Evolutionary conservation across 208 protist genomes (phyloP).

Genomic region (Leishmania aethiopica): DNA sequence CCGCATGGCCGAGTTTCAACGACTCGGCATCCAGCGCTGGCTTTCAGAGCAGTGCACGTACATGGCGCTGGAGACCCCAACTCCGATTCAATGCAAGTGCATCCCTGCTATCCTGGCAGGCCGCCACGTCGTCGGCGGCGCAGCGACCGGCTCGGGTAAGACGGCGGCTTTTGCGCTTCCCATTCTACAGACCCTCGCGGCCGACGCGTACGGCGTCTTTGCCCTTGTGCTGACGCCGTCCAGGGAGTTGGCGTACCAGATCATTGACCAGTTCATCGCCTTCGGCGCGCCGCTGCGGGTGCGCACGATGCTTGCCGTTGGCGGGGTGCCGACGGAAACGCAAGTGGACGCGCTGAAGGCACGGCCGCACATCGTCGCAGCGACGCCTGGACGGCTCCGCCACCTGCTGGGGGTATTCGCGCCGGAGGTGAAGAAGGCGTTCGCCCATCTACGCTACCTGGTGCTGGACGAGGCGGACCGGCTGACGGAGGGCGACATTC

Average conservation of each 20-base stretch:
- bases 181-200: conserved; percentile 94
- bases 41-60: conserved; percentile 76
- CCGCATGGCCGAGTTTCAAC: conserved; percentile 65
- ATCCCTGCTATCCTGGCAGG: conserved; percentile 85
- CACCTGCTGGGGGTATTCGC: conserved; percentile 61
- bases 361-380: conserved; percentile 84
- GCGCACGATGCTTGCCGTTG: conserved; percentile 72
- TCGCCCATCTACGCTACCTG: conserved; percentile 75
- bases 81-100: conserved; percentile 74
- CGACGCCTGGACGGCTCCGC: conserved; percentile 76
- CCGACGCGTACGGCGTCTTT: conserved; percentile 97
- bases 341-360: conserved; percentile 78
- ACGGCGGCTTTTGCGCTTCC: conserved; percentile 98
- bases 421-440: conserved; percentile 55
- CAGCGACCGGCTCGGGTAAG: conserved; percentile 98
- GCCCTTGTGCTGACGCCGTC: conserved; percentile 97
- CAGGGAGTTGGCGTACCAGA: conserved; percentile 96
- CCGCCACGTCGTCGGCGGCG: conserved; percentile 92
- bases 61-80: conserved; percentile 82
- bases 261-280: conserved; percentile 90
- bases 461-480: conserved; percentile 90
- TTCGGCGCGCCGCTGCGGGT: conserved; percentile 78
- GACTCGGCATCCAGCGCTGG: conserved; percentile 74
- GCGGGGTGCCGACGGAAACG: conserved; percentile 73
- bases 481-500: conserved; percentile 78